phyloP scores from a whole-genome alignment of 2,329 filamentous ascomycete genomes.

The Penicillium sp. region DNA sequence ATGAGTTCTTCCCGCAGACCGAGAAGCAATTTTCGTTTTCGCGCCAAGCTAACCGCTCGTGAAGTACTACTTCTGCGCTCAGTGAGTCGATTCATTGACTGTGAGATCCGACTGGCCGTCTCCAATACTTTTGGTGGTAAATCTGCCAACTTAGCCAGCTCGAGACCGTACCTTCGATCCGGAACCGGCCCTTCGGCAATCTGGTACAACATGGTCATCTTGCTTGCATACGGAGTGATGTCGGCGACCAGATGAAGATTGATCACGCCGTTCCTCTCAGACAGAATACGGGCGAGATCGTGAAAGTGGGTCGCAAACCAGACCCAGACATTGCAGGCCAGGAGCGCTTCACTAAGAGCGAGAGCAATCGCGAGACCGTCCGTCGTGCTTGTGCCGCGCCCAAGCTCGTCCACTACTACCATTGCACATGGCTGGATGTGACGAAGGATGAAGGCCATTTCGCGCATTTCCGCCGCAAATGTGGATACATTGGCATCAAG shows the following conservation, averaged over 20 bases:
- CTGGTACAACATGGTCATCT: slow-evolving; percentile 84
- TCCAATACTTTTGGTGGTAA: slow-evolving; percentile 63
- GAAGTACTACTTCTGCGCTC: slow-evolving; percentile 56
- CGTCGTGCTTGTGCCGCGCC: slow-evolving; percentile 78
- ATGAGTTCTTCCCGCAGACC: slow-evolving; percentile 65
- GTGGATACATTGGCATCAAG: slow-evolving; percentile 89
- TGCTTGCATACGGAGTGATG: slow-evolving; percentile 50
- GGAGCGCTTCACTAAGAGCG: slow-evolving; percentile 79
- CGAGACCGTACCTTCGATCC: slow-evolving; percentile 76
- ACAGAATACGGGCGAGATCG: slow-evolving; percentile 70
- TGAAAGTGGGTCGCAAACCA: slow-evolving; percentile 95
- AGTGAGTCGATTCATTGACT: slow-evolving; percentile 53
- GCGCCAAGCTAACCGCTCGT: slow-evolving; percentile 52
- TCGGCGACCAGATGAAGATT: slow-evolving; percentile 76
- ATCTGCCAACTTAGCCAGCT: slow-evolving; percentile 67
- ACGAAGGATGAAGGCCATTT: slow-evolving; percentile 85
- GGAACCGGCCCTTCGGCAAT: slow-evolving; percentile 65
- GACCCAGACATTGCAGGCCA: slow-evolving; percentile 70
- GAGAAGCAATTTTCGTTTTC: slow-evolving; percentile 67
- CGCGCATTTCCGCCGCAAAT: slow-evolving; percentile 91
- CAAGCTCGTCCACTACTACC: slow-evolving; percentile 85
- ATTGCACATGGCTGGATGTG: slow-evolving; percentile 74
- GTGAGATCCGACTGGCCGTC: slow-evolving; percentile 61
- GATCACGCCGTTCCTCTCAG: slow-evolving; percentile 69
- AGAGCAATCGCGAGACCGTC: slow-evolving; percentile 87